Evolutionary conservation across 306 rosid genomes (phyloP).

Genomic region (Cicer bijugum): DNA sequence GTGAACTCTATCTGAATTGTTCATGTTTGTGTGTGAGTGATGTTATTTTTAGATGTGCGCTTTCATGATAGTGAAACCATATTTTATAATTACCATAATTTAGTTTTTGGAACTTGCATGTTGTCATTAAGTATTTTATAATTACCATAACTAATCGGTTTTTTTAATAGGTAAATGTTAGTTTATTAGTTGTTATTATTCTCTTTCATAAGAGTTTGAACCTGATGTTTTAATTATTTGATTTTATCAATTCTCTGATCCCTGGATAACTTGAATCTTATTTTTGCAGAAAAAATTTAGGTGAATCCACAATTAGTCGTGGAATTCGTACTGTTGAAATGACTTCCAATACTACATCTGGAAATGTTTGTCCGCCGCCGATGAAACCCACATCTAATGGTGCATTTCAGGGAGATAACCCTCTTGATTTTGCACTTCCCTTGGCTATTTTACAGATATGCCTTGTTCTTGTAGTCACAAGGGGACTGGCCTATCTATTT

Average conservation of each 20-base stretch:
- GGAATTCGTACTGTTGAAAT: constrained; percentile 42
- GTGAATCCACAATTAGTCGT: constrained; percentile 6
- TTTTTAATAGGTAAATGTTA: too few relatives aligned
- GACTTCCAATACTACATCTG: constrained; percentile 52
- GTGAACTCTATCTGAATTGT: background rate
- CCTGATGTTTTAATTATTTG: background rate
- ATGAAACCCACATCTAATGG: constrained; percentile 89
- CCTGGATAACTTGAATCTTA: background rate
- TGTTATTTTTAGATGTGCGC: background rate
- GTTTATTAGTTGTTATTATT: too few relatives aligned
- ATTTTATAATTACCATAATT: background rate
- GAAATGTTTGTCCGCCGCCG: constrained; percentile 52
- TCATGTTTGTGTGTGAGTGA: background rate
- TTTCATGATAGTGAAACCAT: background rate
- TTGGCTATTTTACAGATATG: constrained; percentile 61
- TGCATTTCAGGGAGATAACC: constrained; percentile 78
- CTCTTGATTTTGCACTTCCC: constrained; percentile 82
- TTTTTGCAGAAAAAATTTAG: constrained; percentile 44
- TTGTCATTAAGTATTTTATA: background rate
- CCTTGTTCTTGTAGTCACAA: constrained; percentile 51
- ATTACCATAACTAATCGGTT: constrained; percentile 2
- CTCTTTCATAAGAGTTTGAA: too few relatives aligned
- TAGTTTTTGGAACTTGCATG: constrained; percentile 9
- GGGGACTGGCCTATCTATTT: constrained; percentile 52
- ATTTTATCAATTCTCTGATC: background rate